Percentiles rank a stretch among this genome's conserved stretches.
Conservation (phyloP, 805 yeast species). For the Yarrowia yakushimensis region DNA sequence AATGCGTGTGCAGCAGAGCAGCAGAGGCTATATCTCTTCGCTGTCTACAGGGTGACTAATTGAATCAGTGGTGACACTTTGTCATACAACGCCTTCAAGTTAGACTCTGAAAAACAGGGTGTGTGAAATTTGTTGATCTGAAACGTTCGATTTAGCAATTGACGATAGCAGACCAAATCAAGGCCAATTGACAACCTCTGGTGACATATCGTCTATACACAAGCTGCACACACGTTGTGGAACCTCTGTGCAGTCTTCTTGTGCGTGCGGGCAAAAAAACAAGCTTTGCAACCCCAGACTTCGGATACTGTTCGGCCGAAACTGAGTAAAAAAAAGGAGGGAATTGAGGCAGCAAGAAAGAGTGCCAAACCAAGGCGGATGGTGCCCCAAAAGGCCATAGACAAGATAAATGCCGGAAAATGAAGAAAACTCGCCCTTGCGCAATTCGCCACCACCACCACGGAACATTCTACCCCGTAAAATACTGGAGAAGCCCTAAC, state of each 20-base stretch:
- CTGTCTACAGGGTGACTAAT: too few relatives aligned
- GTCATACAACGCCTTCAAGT: neutral
- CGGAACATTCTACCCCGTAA: neutral
- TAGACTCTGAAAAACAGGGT: neutral
- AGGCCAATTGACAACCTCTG: too few relatives aligned
- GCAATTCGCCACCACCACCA: neutral
- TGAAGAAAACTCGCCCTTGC: too few relatives aligned
- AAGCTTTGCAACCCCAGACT: slow-evolving; percentile 16
- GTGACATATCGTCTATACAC: neutral
- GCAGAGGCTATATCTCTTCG: too few relatives aligned
- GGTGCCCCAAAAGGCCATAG: too few relatives aligned
- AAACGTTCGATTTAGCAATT: neutral
- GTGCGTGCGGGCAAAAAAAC: neutral
- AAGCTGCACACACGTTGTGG: neutral
- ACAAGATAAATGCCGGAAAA: too few relatives aligned
- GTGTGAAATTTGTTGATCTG: neutral
- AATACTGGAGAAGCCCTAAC: neutral
- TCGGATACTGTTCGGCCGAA: slow-evolving; percentile 22
- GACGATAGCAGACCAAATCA: too few relatives aligned
- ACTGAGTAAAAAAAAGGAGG: neutral
- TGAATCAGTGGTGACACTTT: neutral
- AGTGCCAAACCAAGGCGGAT: neutral
- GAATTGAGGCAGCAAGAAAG: neutral
- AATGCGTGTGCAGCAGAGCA: neutral
- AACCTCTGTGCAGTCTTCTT: neutral